A percentile compares a stretch with the other conserved stretches of the same genome.
phyloP scores from a whole-genome alignment of 2,329 filamentous ascomycete species.

The Nemania diffusa region DNA sequence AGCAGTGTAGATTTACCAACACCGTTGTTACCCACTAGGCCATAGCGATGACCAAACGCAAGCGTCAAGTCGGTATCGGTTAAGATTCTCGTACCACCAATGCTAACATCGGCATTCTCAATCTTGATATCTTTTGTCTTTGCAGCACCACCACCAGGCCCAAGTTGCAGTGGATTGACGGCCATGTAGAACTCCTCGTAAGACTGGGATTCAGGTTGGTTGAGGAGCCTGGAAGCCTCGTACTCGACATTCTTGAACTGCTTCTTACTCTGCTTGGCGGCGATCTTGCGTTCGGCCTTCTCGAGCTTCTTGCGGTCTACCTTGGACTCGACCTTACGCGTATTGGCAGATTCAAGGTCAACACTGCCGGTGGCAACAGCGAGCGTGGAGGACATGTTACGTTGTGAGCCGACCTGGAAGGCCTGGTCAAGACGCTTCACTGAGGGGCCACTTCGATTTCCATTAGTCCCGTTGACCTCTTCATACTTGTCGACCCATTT shows the following conservation, averaged over 20 bases:
- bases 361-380: slow-evolving; percentile 85
- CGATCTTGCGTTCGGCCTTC: slow-evolving; percentile 97
- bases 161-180: slow-evolving; percentile 94
- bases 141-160: slow-evolving; percentile 70
- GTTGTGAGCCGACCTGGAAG: slow-evolving; percentile 91
- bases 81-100: slow-evolving; percentile 87
- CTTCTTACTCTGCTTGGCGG: slow-evolving; percentile 98
- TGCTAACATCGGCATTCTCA: slow-evolving; percentile 94
- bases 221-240: slow-evolving; percentile 89
- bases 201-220: slow-evolving; percentile 84
- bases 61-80: slow-evolving; percentile 91
- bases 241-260: slow-evolving; percentile 98
- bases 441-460: slow-evolving; percentile 77
- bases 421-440: slow-evolving; percentile 92
- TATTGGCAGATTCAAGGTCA: slow-evolving; percentile 92
- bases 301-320: slow-evolving; percentile 99
- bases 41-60: slow-evolving; percentile 92
- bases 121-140: slow-evolving; percentile 99
- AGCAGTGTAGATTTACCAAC: slow-evolving; percentile 97
- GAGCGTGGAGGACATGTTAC: slow-evolving; percentile 95
- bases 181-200: slow-evolving; percentile 99
- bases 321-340: slow-evolving; percentile 94
- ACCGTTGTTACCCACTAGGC: slow-evolving; percentile 99
- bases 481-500: slow-evolving; percentile 90
- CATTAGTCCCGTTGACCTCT: slow-evolving; percentile 77